Evolutionary conservation across 108 stramenopile genomes (phyloP), one percentile per base, ranked within the genome.

Genomic region (Cyclostephanos tholiformis): DNA sequence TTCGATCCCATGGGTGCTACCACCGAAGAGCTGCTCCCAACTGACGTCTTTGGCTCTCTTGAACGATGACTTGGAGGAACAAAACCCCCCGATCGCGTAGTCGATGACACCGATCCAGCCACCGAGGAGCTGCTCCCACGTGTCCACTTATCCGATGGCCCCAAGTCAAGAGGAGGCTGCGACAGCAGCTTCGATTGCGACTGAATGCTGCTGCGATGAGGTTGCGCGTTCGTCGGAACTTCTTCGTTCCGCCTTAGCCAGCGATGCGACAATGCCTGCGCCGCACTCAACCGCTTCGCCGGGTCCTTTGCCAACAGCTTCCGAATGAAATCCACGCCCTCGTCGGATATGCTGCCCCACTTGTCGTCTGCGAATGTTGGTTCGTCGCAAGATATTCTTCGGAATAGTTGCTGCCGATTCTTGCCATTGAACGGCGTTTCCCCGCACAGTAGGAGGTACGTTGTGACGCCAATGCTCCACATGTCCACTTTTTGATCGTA

Each of bases 391-490:
- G 67, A 94, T 91, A 51, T 82, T 84, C 50, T 80, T 11, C 71
- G 74, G 67, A 84, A 65, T 8, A 89, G 62, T 52, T 84, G 76
- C 66, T 95, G 90, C 13, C 90, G 87, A 64, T 91, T 88, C 48
- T 85, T 75, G 17, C 94, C 96, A 48, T 92, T 90, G 72, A 97
- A 97, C 10, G 96, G 94, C 8, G 94, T 85, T 52, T 92, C 90
- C 23, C 93, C 96, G 36, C 86, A 76, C 22, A 97, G 74, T 20
- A 97, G 75, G 60, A 97, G 73, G 67, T 88, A 97, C 4, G 89
- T 80, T 38, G 95, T 93, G 20, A 97, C 96, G 7, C 96, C 96
- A 29, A 95, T 72, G 41, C 91, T 86, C 96, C 96, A 84, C 88
- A 80, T 85, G 66, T 97, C 97, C 27, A 93, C 93, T 63, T 95